Conservation (phyloP, 148 eudicot genomes). For the Vaccinium corymbosum region DNA sequence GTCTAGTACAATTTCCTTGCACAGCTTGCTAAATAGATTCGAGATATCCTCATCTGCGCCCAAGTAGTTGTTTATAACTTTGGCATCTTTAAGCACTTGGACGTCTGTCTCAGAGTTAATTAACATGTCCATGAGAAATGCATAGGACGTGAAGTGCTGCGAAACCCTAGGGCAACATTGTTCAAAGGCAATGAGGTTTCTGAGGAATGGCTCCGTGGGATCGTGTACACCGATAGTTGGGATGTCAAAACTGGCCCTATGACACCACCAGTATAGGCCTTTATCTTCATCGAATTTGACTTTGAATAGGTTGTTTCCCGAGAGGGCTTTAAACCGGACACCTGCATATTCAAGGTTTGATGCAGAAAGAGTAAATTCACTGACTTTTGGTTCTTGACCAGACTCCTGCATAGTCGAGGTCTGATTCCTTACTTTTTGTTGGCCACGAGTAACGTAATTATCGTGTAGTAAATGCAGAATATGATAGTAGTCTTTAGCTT, state of each 20-base stretch:
- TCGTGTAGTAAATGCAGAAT: background rate
- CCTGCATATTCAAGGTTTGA: background rate
- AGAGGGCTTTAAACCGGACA: background rate
- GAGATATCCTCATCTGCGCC: background rate
- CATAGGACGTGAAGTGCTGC: background rate
- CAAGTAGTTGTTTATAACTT: background rate
- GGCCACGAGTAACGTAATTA: background rate
- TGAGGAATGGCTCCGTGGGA: background rate
- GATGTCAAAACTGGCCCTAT: background rate
- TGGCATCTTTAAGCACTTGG: background rate
- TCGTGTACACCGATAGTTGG: background rate
- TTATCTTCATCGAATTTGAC: background rate
- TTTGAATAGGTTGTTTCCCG: background rate
- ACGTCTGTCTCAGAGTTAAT: background rate
- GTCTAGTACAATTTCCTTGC: background rate
- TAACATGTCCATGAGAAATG: background rate
- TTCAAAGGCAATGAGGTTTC: slow-evolving; percentile 15
- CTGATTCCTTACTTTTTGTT: too few species aligned
- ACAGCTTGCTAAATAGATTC: background rate
- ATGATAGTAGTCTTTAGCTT: background rate
- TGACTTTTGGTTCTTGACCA: background rate
- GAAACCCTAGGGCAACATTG: background rate
- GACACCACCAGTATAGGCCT: background rate
- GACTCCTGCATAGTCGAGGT: background rate
- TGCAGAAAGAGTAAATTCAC: background rate